Evolutionary conservation across 768 basidiomycete genomes (phyloP).

Genomic region (Agrocybe praecox): DNA sequence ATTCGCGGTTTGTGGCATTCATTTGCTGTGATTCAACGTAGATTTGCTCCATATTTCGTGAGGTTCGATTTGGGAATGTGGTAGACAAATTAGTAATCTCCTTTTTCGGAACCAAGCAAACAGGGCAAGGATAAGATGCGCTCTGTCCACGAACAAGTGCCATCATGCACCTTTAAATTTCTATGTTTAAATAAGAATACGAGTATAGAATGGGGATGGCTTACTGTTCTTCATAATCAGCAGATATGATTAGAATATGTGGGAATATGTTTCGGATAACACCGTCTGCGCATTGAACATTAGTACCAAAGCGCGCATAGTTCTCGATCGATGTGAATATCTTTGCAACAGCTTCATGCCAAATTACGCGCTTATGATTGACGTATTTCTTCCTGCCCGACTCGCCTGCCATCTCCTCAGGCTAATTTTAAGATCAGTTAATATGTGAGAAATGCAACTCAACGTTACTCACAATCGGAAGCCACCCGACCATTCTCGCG

Average conservation of each 20-base stretch:
- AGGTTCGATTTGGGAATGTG: constrained; percentile 16
- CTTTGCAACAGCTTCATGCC: constrained; percentile 34
- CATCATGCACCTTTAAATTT: constrained; percentile 35
- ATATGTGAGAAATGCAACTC: constrained; percentile 1
- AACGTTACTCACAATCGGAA: constrained; percentile 34
- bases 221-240: constrained; percentile 46
- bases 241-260: constrained; percentile 34
- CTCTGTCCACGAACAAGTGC: constrained; percentile 31
- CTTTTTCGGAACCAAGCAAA: constrained; percentile 34
- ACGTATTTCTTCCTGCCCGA: constrained; percentile 29
- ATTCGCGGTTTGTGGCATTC: constrained; percentile 15
- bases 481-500: constrained; percentile 37
- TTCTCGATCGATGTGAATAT: constrained; percentile 25
- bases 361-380: constrained; percentile 34
- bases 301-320: constrained; percentile 21
- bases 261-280: constrained; percentile 28
- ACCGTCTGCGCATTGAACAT: constrained; percentile 27
- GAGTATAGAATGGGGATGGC: constrained; percentile 8
- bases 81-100: constrained; percentile 22
- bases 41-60: constrained; percentile 15
- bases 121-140: constrained; percentile 35
- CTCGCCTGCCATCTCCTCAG: constrained; percentile 31
- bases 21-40: constrained; percentile 10
- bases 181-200: not conserved
- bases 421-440: constrained; percentile 20